Evolutionary conservation across 73 alveolate genomes (phyloP).

Genomic region (Paraurostyla sp.): DNA sequence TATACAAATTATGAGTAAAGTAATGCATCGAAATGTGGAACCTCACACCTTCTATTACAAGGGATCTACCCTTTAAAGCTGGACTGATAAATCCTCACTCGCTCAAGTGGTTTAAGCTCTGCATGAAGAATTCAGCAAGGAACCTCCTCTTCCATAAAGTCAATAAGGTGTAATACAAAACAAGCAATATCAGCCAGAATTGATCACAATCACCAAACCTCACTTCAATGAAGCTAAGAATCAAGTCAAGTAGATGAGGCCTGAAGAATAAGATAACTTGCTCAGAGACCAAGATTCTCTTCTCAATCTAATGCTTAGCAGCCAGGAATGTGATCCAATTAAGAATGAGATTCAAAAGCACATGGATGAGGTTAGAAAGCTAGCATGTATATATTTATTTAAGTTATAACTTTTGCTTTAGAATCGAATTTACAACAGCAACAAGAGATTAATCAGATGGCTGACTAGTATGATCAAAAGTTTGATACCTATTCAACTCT

Average conservation of each 20-base stretch:
- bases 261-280: neutral
- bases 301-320: neutral
- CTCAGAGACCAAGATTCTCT: neutral
- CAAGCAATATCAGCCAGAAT: neutral
- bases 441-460: neutral
- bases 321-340: neutral
- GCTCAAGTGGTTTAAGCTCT: neutral
- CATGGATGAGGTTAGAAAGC: neutral
- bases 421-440: neutral
- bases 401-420: neutral
- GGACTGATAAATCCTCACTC: slow-evolving; percentile 25
- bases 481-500: neutral
- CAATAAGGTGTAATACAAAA: neutral
- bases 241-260: neutral
- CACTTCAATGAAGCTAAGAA: neutral
- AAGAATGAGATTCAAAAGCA: neutral
- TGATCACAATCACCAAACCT: neutral
- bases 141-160: slow-evolving; percentile 5
- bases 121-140: neutral
- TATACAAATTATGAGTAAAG: neutral
- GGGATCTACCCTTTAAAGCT: neutral
- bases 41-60: neutral
- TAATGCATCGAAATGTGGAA: neutral
- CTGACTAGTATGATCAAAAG: neutral
- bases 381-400: neutral